Percentiles rank a stretch among this genome's conserved stretches.
Evolutionary conservation across 257 asterid species (phyloP).

Genomic region (Primulina huaijiensis): DNA sequence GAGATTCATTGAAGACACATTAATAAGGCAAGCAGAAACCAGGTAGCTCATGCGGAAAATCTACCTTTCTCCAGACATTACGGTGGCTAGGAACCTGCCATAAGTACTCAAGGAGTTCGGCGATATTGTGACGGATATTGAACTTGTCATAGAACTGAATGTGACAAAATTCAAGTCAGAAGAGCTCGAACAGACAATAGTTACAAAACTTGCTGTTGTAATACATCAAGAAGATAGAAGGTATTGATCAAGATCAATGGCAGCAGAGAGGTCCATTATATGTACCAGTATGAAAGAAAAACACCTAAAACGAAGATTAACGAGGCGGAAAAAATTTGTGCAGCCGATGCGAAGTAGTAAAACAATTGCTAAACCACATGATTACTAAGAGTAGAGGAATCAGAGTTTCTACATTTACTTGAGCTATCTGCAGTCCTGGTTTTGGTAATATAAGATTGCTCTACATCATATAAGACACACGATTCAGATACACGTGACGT

Average conservation of each 20-base stretch:
- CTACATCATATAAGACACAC: neutral
- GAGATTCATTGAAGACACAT: slow-evolving; percentile 9
- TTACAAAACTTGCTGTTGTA: neutral
- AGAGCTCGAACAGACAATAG: neutral
- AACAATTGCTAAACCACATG: neutral
- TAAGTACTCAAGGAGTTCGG: slow-evolving; percentile 91
- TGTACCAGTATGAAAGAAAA: neutral
- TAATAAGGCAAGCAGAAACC: neutral
- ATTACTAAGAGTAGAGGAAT: neutral
- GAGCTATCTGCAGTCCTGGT: slow-evolving; percentile 7
- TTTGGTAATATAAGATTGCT: neutral
- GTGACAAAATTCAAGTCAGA: slow-evolving; percentile 27
- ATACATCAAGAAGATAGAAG: neutral
- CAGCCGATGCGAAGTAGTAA: neutral
- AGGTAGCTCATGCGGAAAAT: slow-evolving; percentile 19
- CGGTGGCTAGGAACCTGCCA: slow-evolving; percentile 99
- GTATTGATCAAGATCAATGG: neutral
- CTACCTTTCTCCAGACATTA: slow-evolving; percentile 94
- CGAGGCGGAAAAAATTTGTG: neutral
- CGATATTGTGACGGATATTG: slow-evolving; percentile 96
- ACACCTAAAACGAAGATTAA: neutral
- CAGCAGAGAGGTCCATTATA: slow-evolving; percentile 1
- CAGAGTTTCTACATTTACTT: neutral
- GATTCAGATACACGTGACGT: neutral
- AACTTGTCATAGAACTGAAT: slow-evolving; percentile 97